phyloP scores from a whole-genome alignment of 108 stramenopile species.

The Skeletonema potamos region DNA sequence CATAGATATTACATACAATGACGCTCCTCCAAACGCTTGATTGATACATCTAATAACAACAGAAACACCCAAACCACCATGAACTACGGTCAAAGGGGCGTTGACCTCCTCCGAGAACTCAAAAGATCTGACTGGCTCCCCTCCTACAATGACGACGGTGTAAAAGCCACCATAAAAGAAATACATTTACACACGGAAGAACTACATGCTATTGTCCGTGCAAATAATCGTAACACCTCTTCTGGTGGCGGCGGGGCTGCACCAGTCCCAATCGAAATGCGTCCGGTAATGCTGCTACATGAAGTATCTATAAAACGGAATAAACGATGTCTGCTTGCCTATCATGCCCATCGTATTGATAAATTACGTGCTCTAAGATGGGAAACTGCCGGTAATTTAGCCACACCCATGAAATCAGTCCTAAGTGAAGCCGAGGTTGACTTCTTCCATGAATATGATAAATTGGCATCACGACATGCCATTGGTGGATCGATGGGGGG shows the following conservation, averaged over 20 bases:
- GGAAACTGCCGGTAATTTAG: conserved; percentile 65
- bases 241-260: not conserved
- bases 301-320: conserved; percentile 86
- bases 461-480: conserved; percentile 42
- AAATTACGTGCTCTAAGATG: conserved; percentile 53
- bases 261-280: conserved; percentile 43
- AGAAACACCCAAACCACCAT: conserved; percentile 18
- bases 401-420: conserved; percentile 41
- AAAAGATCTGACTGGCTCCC: conserved; percentile 90
- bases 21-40: too few species aligned
- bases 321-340: conserved; percentile 93
- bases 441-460: conserved; percentile 73
- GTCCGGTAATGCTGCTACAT: conserved; percentile 83
- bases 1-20: too few species aligned
- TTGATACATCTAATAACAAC: too few species aligned
- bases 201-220: conserved; percentile 55
- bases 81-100: conserved; percentile 71
- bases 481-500: conserved; percentile 35
- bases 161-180: conserved; percentile 62
- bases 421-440: conserved; percentile 65
- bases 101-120: conserved; percentile 88
- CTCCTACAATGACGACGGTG: conserved; percentile 87
- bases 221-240: conserved; percentile 23
- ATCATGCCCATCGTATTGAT: conserved; percentile 79
- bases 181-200: conserved; percentile 58